Conservation (phyloP, 2,329 filamentous ascomycete genomes). For the Aspergillus versicolor region DNA sequence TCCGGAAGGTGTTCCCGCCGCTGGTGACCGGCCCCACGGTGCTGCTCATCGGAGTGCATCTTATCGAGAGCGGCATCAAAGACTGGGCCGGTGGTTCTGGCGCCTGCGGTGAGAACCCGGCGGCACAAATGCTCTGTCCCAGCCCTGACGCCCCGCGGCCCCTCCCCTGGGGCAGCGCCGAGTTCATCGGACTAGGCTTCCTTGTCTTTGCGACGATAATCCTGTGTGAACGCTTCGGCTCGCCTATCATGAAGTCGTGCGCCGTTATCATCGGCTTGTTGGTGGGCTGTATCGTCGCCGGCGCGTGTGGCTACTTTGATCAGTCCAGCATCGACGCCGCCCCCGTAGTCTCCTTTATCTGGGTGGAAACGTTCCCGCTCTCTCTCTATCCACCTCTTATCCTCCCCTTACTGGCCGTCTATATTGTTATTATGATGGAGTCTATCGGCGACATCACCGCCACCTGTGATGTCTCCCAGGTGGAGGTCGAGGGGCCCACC, state of each 20-base stretch:
- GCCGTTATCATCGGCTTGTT: constrained; percentile 64
- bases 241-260: constrained; percentile 68
- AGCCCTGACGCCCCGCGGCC: constrained; percentile 57
- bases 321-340: constrained; percentile 55
- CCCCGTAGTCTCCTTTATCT: constrained; percentile 65
- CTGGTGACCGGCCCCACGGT: constrained; percentile 68
- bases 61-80: constrained; percentile 64
- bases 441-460: constrained; percentile 67
- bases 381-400: constrained; percentile 66
- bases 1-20: constrained; percentile 66
- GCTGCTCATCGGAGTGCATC: constrained; percentile 64
- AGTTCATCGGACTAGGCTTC: constrained; percentile 68
- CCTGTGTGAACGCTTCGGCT: constrained; percentile 65
- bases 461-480: constrained; percentile 64
- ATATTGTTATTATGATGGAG: constrained; percentile 66
- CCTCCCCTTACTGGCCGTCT: constrained; percentile 57
- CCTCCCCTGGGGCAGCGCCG: constrained; percentile 61
- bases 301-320: constrained; percentile 65
- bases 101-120: no score
- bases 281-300: constrained; percentile 67
- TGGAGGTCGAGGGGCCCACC: constrained; percentile 62
- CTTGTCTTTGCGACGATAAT: constrained; percentile 67
- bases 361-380: constrained; percentile 67
- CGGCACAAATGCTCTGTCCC: constrained; percentile 51
- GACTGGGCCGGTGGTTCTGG: constrained; percentile 71